Base-by-base conservation (phyloP, 441 rosid genomes). In the Dalechampia spathulata region DNA sequence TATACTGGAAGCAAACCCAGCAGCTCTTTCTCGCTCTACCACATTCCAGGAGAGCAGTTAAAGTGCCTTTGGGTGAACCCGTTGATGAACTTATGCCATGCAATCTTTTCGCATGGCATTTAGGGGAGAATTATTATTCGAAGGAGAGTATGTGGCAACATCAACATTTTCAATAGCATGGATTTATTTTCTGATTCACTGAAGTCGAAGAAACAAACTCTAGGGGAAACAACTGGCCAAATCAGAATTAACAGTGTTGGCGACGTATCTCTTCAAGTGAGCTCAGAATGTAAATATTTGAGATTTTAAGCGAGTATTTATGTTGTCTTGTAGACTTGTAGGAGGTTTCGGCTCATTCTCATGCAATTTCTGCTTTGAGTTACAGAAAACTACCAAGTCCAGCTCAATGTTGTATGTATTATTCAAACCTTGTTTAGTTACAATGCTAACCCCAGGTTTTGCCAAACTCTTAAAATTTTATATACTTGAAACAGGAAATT, bases 41-140 rank as follows among this genome's bases (percentile, higher is more conserved):
- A 73, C 78, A 28, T 78, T 80, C 66, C 90, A 69, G 57, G 91
- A 79, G 76, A 74, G 83, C 71, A 69, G 79, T 53, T 79, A 48
- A 48, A 49, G 51, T 52, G 19, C 41, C 28, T 23, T 16, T 32
- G 40, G 23, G 22, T 19, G 49, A 57, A 19, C 30, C 46, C 34
- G 40, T 11, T 11, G n/a, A 32, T 15, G 27, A 39, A 39, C 62
- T 43, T 27, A 6, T 12, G 14, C 57, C 21, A 15, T 47, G 32
- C 54, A 25, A 63, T 38, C 38, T 59, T 42, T 57, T 26, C 26
- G 42, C 7, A 20, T 16, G 19, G 44, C 52, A 42, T 17, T 52
- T 51, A 10, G 4, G 15, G 0, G 19, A 30, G 49, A 11, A 69
- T 37, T 19, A 7, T 38, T 60, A 14, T 7, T 37, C 21, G 22